These are phyloP conservation scores for Neofusicoccum sp. DNA, from an alignment of 2,329 filamentous ascomycete genomes.

Conservation along the genomic window DNA sequence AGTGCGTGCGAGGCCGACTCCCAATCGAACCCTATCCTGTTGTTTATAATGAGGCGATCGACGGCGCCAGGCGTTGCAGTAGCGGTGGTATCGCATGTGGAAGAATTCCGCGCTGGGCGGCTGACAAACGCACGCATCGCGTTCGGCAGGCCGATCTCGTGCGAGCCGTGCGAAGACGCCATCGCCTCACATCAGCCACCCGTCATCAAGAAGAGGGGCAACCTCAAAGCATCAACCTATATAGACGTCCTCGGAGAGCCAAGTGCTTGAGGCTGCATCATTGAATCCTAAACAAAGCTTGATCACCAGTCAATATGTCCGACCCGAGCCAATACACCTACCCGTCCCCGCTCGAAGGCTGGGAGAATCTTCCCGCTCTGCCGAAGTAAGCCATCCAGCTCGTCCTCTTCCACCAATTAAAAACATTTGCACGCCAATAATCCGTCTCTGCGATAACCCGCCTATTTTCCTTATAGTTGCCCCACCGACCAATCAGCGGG, in stretches of 20 bases:
- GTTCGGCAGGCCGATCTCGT: neutral
- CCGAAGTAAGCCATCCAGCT: constrained; percentile 41
- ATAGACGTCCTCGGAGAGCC: neutral
- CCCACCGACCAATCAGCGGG: neutral
- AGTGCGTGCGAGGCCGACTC: neutral
- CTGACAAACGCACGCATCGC: constrained; percentile 1
- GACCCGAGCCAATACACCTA: constrained; percentile 52
- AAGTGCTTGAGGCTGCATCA: neutral
- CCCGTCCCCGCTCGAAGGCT: constrained; percentile 61
- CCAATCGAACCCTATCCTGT: neutral
- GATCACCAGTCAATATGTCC: constrained; percentile 35
- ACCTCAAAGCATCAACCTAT: neutral
- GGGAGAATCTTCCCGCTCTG: constrained; percentile 59
- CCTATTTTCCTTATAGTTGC: neutral
- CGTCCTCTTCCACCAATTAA: neutral
- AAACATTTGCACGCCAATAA: neutral
- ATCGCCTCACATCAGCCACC: constrained; percentile 6
- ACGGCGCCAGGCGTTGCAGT: too few relatives aligned
- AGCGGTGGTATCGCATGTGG: neutral
- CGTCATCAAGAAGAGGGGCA: neutral
- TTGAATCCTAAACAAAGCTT: neutral
- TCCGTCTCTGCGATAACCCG: neutral
- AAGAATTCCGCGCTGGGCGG: constrained; percentile 13
- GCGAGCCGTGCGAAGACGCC: neutral
- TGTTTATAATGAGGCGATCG: neutral